Evolutionary conservation across 78 protist species (phyloP).

Genomic region (Dictyostelium purpureum): DNA sequence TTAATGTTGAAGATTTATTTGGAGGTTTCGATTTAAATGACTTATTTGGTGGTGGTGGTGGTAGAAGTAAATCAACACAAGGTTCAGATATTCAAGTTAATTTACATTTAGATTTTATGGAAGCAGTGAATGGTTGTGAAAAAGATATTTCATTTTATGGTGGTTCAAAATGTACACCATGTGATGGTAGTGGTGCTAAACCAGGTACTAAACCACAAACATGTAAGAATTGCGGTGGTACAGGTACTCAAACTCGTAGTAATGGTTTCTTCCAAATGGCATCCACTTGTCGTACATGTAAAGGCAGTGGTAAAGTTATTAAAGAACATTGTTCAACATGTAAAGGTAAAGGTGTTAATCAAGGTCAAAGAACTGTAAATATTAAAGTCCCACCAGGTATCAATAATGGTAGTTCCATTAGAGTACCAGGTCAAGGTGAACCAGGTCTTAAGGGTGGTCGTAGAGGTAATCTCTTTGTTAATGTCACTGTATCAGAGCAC

Average conservation of each 20-base stretch:
- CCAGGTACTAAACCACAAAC: conserved; percentile 41
- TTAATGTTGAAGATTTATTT: conserved; percentile 40
- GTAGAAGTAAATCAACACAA: conserved; percentile 24
- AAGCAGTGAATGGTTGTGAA: conserved; percentile 83
- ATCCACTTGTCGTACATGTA: conserved; percentile 77
- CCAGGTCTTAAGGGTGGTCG: conserved; percentile 51
- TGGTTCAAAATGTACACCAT: conserved; percentile 54
- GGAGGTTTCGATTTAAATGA: conserved; percentile 6
- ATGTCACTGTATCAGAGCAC: conserved; percentile 72
- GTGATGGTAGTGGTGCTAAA: conserved; percentile 82
- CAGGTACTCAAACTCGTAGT: conserved; percentile 15
- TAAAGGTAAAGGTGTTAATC: conserved; percentile 60
- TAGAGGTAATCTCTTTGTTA: conserved; percentile 79
- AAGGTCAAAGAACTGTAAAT: conserved; percentile 31
- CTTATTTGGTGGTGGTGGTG: conserved; percentile 59
- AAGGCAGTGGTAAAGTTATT: conserved; percentile 79
- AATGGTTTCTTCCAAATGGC: conserved; percentile 75
- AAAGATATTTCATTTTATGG: conserved; percentile 65
- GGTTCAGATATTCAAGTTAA: conserved; percentile 68
- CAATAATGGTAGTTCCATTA: conserved; percentile 79
- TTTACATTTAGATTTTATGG: conserved; percentile 74
- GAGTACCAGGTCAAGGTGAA: conserved; percentile 83
- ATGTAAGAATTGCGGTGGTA: conserved; percentile 45
- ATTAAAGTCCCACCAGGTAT: conserved; percentile 81
- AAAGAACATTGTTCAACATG: conserved; percentile 64